Base-by-base conservation (phyloP, 257 asterid species). In the Echium plantagineum region DNA sequence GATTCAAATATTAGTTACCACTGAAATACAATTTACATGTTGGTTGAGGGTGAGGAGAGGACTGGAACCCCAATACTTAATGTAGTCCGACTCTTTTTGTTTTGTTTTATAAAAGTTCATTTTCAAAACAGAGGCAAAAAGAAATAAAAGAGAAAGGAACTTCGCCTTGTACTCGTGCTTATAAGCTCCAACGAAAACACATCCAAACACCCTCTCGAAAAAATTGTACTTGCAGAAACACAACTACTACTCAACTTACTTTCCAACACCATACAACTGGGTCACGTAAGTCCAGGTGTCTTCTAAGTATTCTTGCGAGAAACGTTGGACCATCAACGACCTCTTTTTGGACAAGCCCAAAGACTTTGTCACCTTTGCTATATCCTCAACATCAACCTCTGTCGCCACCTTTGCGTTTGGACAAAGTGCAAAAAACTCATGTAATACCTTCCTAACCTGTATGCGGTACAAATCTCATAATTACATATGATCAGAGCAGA, bases 201-300 rank as follows among this genome's bases (percentile, higher is more conserved):
- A 42, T 4, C 49, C 49, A 42, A 42, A 13, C 15, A 42, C 49
- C 49, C 49, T n/a, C 49, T 42, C 16, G n/a, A 13, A 42, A 42
- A 10, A 42, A 10, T 42, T 12, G 32, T 12, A 42, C 13, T 6
- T 6, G 46, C 10, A 35, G 12, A 8, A 42, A 10, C 49, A 42
- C 49, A 42, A 42, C n/a, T n/a, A 42, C 17, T 42, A 13, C 31
- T 62, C n/a, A n/a, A 67, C 93, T 65, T 77, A 83, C 94, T 90
- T 90, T 71, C 96, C 97, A 70, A 90, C 72, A 58, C 96, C 95
- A 69, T 75, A 67, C 52, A 90, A 83, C 17, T 90, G 61, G 6
- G 97, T 85, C 52, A 85, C 96, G 65, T 85, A 81, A 64, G 87
- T 83, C 96, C 96, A 87, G 64, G 69, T 72, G 19, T 80, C 75